phyloP scores from a whole-genome alignment of 2,329 filamentous ascomycete genomes.

The Gnomoniopsis smithogilvyi region DNA sequence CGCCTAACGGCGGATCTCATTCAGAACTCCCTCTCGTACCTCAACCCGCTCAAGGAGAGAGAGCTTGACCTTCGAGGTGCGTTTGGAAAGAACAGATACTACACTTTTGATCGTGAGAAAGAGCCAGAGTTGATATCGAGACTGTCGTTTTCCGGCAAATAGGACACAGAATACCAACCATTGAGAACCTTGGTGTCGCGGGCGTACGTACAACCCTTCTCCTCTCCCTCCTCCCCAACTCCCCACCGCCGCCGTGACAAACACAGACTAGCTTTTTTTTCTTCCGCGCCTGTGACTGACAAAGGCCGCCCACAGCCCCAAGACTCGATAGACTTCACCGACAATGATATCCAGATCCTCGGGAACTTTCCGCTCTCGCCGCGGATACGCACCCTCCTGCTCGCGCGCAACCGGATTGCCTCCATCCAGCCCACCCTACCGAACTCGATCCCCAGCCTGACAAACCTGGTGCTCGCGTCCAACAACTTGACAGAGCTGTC shows the following conservation, averaged over 20 bases:
- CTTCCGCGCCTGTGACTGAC: background rate
- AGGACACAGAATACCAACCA: constrained; percentile 97
- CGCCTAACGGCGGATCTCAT: constrained; percentile 95
- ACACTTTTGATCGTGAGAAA: constrained; percentile 58
- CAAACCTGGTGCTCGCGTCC: constrained; percentile 75
- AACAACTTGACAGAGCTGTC: constrained; percentile 83
- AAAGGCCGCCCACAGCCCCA: constrained; percentile 61
- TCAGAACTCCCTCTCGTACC: constrained; percentile 90
- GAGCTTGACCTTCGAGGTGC: constrained; percentile 99
- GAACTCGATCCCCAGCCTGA: constrained; percentile 75
- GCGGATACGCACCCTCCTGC: constrained; percentile 80
- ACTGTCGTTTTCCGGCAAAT: constrained; percentile 47
- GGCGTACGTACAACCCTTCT: constrained; percentile 58
- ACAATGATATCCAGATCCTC: constrained; percentile 90
- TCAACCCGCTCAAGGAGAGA: constrained; percentile 97
- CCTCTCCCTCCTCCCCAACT: background rate
- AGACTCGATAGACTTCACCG: constrained; percentile 96
- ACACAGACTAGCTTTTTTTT: too few species aligned
- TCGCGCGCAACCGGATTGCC: constrained; percentile 84
- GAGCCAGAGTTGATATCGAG: constrained; percentile 82
- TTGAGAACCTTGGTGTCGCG: constrained; percentile 96
- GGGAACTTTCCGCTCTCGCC: constrained; percentile 92
- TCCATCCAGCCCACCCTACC: constrained; percentile 75
- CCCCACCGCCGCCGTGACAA: background rate
- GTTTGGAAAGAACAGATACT: constrained; percentile 94